Conservation (phyloP, 441 rosid species). For the Erodium moschatum region DNA sequence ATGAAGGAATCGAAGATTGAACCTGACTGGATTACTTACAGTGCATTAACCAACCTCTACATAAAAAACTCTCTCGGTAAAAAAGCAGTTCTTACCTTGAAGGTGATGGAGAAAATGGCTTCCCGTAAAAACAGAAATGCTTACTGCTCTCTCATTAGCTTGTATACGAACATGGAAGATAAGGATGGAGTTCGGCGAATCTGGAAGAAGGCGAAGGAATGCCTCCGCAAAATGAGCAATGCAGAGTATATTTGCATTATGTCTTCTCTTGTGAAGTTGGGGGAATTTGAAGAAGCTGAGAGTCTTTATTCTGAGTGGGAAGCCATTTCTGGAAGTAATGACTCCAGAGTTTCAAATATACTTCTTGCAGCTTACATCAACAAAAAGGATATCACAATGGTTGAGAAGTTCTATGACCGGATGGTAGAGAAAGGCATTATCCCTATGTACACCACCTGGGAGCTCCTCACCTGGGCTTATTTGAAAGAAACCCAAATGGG, state of each 20-base stretch:
- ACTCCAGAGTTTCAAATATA: constrained; percentile 51
- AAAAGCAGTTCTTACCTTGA: constrained; percentile 52
- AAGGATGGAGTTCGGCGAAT: constrained; percentile 48
- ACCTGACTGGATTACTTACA: constrained; percentile 84
- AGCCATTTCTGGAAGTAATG: constrained; percentile 43
- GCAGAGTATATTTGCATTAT: constrained; percentile 66
- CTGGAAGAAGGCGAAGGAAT: constrained; percentile 59
- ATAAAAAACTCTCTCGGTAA: constrained; percentile 41
- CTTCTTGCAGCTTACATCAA: constrained; percentile 65
- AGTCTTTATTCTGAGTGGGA: constrained; percentile 73
- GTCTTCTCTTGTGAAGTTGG: constrained; percentile 59
- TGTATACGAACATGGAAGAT: constrained; percentile 52
- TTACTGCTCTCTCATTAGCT: constrained; percentile 65
- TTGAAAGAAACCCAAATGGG: constrained; percentile 40
- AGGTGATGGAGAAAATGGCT: constrained; percentile 75
- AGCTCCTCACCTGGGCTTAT: constrained; percentile 65
- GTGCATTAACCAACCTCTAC: constrained; percentile 54
- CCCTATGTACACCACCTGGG: constrained; percentile 72
- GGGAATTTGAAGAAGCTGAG: constrained; percentile 57
- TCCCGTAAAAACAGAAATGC: constrained; percentile 44
- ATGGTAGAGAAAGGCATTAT: constrained; percentile 45
- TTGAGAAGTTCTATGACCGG: constrained; percentile 39
- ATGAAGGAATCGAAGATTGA: constrained; percentile 44
- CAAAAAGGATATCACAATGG: constrained; percentile 38
- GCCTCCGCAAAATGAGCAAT: constrained; percentile 55